A percentile compares a stretch with the other conserved stretches of the same genome.
Conservation (phyloP, 1,284 basidiomycete genomes). For the Irpex rosettiformis region DNA sequence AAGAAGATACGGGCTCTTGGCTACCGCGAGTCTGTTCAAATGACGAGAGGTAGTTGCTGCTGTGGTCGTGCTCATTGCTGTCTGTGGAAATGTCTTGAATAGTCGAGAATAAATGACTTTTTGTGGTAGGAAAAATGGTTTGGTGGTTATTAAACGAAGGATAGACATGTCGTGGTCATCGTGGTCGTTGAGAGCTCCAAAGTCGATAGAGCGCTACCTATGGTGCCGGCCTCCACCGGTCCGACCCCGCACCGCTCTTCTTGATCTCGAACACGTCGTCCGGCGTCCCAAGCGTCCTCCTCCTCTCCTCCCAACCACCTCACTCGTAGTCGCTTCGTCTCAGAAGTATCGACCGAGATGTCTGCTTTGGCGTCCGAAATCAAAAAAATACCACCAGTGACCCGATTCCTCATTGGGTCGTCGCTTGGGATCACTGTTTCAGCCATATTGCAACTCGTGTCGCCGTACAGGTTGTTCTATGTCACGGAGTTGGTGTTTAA, state of each 20-base stretch:
- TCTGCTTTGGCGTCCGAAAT: slow-evolving; percentile 47
- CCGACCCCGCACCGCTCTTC: not conserved
- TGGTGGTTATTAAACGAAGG: not conserved
- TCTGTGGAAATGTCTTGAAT: no score
- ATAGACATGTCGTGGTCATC: not conserved
- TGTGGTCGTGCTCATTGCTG: not conserved
- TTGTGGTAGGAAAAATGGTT: not conserved
- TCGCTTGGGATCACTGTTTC: slow-evolving; percentile 63
- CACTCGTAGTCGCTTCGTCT: not conserved
- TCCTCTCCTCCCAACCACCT: not conserved
- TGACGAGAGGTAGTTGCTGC: not conserved
- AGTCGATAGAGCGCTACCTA: no score
- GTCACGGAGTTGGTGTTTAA: slow-evolving; percentile 43
- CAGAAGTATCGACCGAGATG: no score
- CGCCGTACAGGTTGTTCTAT: slow-evolving; percentile 57
- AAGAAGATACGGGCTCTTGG: slow-evolving; percentile 41
- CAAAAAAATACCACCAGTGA: slow-evolving; percentile 83
- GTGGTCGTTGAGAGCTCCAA: not conserved
- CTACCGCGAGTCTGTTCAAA: slow-evolving; percentile 32
- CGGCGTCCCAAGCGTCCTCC: not conserved
- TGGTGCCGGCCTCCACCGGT: no score
- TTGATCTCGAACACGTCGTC: not conserved
- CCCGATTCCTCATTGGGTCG: slow-evolving; percentile 66
- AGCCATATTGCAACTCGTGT: slow-evolving; percentile 53
- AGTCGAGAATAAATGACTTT: not conserved